Percentiles rank a stretch among this genome's conserved stretches.
Evolutionary conservation across 2,329 filamentous ascomycete species (phyloP).

Genomic region (Clarireedia homoeocarpa): DNA sequence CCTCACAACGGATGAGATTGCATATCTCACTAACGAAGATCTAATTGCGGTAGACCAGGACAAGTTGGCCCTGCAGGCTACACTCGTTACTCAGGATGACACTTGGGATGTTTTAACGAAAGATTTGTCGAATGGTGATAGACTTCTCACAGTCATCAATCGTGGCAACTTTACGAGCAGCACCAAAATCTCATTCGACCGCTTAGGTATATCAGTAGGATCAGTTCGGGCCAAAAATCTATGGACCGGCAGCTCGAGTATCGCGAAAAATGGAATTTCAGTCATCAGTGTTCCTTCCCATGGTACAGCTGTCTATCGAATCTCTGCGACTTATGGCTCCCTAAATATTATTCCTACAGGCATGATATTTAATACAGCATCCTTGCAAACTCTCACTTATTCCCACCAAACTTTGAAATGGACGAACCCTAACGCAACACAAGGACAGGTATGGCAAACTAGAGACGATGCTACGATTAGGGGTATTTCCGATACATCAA

Average conservation of each 20-base stretch:
- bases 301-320: conserved; percentile 32
- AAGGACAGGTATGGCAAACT: conserved; percentile 38
- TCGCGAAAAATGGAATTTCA: conserved; percentile 27
- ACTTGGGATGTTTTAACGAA: conserved; percentile 40
- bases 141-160: conserved; percentile 41
- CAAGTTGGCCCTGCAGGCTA: conserved; percentile 29
- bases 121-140: conserved; percentile 38
- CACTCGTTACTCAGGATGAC: conserved; percentile 37
- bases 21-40: conserved; percentile 32
- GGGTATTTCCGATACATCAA: conserved; percentile 29
- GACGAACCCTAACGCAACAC: conserved; percentile 31
- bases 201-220: conserved; percentile 21
- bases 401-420: conserved; percentile 26
- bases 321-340: conserved; percentile 28
- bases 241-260: conserved; percentile 35
- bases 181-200: conserved; percentile 26
- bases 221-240: conserved; percentile 34
- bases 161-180: conserved; percentile 29
- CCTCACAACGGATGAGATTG: conserved; percentile 29
- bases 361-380: conserved; percentile 42
- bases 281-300: conserved; percentile 33
- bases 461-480: conserved; percentile 30
- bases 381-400: conserved; percentile 35
- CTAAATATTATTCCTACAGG: conserved; percentile 33
- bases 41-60: conserved; percentile 25